phyloP scores from a whole-genome alignment of 176 grass and related monocot genomes.

The Rhynchospora pubera region DNA sequence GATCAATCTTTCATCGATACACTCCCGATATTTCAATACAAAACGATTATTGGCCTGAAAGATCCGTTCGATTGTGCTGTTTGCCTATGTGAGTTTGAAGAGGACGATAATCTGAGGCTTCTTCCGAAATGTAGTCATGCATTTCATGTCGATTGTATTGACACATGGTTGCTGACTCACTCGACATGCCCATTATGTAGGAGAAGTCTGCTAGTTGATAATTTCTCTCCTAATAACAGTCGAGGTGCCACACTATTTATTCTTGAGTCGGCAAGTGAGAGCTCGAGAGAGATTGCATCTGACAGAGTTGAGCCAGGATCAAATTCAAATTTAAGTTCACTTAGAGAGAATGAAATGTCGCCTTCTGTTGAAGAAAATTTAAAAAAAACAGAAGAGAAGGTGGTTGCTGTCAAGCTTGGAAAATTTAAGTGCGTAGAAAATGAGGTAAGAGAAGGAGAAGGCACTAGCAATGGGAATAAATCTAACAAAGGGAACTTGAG shows the following conservation, averaged over 20 bases:
- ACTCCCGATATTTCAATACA: constrained; percentile 78
- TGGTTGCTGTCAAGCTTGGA: constrained; percentile 74
- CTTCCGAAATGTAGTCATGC: constrained; percentile 94
- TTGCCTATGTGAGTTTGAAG: constrained; percentile 79
- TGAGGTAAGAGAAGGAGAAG: constrained; percentile 33
- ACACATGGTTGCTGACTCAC: constrained; percentile 91
- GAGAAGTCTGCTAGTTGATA: constrained; percentile 46
- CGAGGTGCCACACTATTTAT: constrained; percentile 20
- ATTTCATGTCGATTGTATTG: constrained; percentile 89
- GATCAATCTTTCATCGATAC: constrained; percentile 95
- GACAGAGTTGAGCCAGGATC: constrained; percentile 21
- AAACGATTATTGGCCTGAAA: constrained; percentile 55
- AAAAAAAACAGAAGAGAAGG: constrained; percentile 24
- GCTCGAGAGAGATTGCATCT: constrained; percentile 28
- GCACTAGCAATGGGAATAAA: constrained; percentile 24
- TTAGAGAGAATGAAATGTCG: neutral
- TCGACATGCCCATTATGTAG: constrained; percentile 92
- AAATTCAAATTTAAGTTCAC: neutral
- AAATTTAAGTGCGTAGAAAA: constrained; percentile 66
- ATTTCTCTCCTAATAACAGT: constrained; percentile 32
- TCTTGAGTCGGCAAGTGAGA: constrained; percentile 56
- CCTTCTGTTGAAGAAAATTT: neutral
- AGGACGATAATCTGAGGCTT: constrained; percentile 68
- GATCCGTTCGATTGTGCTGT: constrained; percentile 96
- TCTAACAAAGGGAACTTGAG: constrained; percentile 7